Conservation (phyloP, 371 early-diverging fungal genomes). For the Apophysomyces sp. region DNA sequence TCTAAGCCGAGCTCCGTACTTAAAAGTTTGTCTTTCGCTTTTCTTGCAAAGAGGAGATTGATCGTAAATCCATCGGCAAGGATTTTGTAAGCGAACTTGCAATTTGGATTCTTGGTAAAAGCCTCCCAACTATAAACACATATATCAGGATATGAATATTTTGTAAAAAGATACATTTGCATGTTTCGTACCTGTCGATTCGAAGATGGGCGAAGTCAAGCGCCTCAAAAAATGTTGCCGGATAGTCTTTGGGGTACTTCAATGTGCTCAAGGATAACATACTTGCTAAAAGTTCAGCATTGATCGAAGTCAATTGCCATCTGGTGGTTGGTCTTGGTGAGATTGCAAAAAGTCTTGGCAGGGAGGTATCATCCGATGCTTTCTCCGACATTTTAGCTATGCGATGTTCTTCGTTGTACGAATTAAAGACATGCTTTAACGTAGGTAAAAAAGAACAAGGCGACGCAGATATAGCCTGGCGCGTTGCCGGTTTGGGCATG, state of each 20-base stretch:
- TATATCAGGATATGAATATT: too few relatives aligned
- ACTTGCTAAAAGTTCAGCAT: neutral
- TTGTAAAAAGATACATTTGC: neutral
- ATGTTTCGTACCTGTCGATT: neutral
- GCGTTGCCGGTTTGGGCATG: neutral
- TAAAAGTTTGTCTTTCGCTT: neutral
- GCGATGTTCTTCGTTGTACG: neutral
- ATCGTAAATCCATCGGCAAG: neutral
- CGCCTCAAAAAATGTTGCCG: neutral
- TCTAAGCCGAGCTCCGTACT: neutral
- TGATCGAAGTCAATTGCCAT: neutral
- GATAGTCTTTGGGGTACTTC: neutral
- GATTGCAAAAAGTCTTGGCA: neutral
- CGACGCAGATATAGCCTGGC: neutral
- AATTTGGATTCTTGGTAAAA: neutral
- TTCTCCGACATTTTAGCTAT: neutral
- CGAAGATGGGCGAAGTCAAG: neutral
- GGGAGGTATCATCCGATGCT: neutral
- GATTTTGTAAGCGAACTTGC: neutral
- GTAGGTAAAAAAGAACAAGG: neutral
- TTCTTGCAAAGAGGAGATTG: constrained; percentile 1
- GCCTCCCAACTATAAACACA: too few relatives aligned
- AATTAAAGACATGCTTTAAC: neutral
- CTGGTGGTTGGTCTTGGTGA: neutral
- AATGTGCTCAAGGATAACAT: neutral